Base-by-base conservation (phyloP, 2,329 filamentous ascomycete species). In the Fusarium sarcochroum region DNA sequence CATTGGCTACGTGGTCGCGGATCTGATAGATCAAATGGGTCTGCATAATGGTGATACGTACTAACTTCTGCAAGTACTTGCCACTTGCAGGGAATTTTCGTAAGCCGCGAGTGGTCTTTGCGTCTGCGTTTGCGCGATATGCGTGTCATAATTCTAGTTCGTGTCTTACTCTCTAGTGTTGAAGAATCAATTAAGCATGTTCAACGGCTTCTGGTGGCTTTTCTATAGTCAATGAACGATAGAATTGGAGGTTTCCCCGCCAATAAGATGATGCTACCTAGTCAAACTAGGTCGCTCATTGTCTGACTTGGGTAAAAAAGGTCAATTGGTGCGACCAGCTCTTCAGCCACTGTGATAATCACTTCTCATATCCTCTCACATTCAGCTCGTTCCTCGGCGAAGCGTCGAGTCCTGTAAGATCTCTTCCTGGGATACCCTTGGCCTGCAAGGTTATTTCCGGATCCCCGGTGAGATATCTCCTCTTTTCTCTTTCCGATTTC, bases 1-100 rank as follows among this genome's bases (percentile, higher is more conserved):
- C 17, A 30, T 54, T 58, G 18, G 30, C 9, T 30, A 4, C 10
- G 27, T 10, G 2, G n/a, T 30, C 38, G 54, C 32, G 32, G 46
- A 58, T 55, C 55, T 55, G 55, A 58, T 44, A 55, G 18, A 58
- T 58, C 55, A 45, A 40, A 38, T 54, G 8, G 40, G 40, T 25
- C 21, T 42, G 40, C 40, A 25, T 10, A 15, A 21, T 42, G 40
- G 13, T 23, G n/a, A 25, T 9, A 37, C 15, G 47, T n/a, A 47
- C 47, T 35, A 25, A 9, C 46, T 56, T 32, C 55, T 58, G 55
- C 38, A 58, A n/a, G 15, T 14, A 9, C 38, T 37, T 18, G 23
- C 32, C 48, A 20, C 20, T 55, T 7, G 27, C 7, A 20, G 32
- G 45, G 32, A 23, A 9, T 38, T 38, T 23, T 23, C 23, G 18